Evolutionary conservation across 345 rosid species (phyloP).

Genomic region (Psidium guajava): DNA sequence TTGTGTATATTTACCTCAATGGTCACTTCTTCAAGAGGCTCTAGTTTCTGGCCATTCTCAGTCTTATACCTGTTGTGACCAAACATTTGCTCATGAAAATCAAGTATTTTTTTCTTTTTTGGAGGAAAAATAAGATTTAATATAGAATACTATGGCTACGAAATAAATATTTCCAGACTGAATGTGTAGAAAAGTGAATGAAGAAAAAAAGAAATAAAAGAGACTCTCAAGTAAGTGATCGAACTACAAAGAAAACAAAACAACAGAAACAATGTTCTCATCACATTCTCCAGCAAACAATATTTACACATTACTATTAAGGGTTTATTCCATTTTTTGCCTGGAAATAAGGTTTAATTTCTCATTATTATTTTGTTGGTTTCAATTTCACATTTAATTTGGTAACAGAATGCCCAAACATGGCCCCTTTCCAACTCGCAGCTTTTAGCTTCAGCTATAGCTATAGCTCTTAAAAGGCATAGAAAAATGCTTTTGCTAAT

Average conservation of each 20-base stretch:
- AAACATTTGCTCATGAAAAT: not conserved
- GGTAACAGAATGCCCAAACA: not conserved
- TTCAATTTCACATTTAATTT: not conserved
- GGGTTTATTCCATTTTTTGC: not conserved
- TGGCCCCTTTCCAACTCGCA: not conserved
- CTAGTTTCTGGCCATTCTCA: constrained; percentile 58
- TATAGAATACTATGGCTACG: not conserved
- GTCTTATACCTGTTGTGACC: constrained; percentile 56
- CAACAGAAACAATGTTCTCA: not conserved
- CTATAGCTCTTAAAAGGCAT: not conserved
- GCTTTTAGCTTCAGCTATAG: not conserved
- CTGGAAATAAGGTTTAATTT: not conserved
- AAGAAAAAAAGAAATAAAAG: not conserved
- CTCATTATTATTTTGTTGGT: not conserved
- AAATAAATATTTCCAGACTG: not conserved
- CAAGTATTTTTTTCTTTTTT: not conserved
- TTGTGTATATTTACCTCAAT: constrained; percentile 45
- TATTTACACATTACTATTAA: not conserved
- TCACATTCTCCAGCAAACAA: not conserved
- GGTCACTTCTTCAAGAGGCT: constrained; percentile 94
- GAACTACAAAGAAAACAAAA: not conserved
- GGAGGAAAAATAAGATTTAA: not conserved
- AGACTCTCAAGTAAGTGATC: not conserved
- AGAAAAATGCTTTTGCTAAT: not conserved
- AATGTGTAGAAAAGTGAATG: not conserved